Evolutionary conservation across 139 green algal genomes (phyloP).

Genomic region (Edaphochlamys debaryana): DNA sequence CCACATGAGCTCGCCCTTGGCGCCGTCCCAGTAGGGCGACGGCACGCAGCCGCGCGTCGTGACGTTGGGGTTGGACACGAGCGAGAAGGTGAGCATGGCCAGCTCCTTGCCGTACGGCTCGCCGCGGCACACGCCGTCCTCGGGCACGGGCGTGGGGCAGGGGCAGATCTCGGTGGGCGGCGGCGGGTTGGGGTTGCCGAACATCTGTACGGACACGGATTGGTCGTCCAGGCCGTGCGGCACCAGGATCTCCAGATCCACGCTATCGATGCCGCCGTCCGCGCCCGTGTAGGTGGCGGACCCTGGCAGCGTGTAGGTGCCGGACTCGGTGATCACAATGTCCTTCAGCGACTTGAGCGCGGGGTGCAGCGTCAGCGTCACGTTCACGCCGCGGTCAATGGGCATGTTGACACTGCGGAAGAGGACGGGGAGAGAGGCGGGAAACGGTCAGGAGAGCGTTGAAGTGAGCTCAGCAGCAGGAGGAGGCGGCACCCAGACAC

Average conservation of each 20-base stretch:
- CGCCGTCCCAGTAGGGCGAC: slow-evolving; percentile 36
- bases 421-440: neutral
- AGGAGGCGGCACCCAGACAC: neutral
- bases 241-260: slow-evolving; percentile 36
- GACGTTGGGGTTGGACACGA: slow-evolving; percentile 5
- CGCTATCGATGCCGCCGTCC: slow-evolving; percentile 1
- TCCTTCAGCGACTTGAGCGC: neutral
- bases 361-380: slow-evolving; percentile 3
- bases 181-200: slow-evolving; percentile 39
- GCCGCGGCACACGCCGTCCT: slow-evolving; percentile 8
- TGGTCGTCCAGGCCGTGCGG: slow-evolving; percentile 37
- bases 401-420: slow-evolving; percentile 20
- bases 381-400: neutral
- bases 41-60: slow-evolving; percentile 25
- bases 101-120: neutral
- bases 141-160: slow-evolving; percentile 11
- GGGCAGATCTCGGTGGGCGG: slow-evolving; percentile 23
- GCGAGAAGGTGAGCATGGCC: neutral
- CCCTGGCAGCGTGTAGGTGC: neutral
- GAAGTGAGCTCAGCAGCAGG: neutral
- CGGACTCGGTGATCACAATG: neutral
- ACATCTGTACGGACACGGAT: slow-evolving; percentile 44
- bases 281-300: neutral
- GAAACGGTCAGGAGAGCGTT: neutral
- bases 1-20: slow-evolving; percentile 38